phyloP scores from a whole-genome alignment of 192 early-diverging fungal genomes.

The Piromyces sp. region DNA sequence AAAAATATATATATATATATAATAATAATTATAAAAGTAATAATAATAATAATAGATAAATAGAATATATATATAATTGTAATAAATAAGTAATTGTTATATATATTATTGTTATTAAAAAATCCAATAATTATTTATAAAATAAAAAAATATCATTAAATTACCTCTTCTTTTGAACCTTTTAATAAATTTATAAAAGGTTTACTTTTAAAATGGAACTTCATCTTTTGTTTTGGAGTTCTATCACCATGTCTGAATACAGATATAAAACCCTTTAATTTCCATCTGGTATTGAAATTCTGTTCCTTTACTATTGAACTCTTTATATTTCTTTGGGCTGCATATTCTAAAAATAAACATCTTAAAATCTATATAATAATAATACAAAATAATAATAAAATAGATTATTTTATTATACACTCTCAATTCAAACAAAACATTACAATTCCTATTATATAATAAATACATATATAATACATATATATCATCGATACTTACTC shows the following conservation, averaged over 20 bases:
- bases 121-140: too few relatives aligned
- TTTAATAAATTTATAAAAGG: conserved; percentile 26
- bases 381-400: neutral
- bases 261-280: conserved; percentile 78
- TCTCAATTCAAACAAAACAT: too few relatives aligned
- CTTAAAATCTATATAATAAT: neutral
- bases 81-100: too few relatives aligned
- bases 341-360: neutral
- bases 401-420: neutral
- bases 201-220: conserved; percentile 56
- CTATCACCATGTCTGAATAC: conserved; percentile 89
- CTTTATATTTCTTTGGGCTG: neutral
- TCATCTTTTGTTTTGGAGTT: conserved; percentile 95
- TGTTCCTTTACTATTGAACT: conserved; percentile 14
- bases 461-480: neutral
- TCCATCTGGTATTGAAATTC: conserved; percentile 69
- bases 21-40: too few relatives aligned
- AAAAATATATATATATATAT: too few relatives aligned
- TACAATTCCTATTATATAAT: too few relatives aligned
- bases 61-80: too few relatives aligned
- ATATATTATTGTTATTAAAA: too few relatives aligned
- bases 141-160: neutral
- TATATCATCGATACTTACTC: neutral
- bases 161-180: neutral
- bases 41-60: too few relatives aligned